Evolutionary conservation across 148 eudicot species (phyloP), one percentile per base, ranked within the genome.

Genomic region (Rhododendron williamsianum): DNA sequence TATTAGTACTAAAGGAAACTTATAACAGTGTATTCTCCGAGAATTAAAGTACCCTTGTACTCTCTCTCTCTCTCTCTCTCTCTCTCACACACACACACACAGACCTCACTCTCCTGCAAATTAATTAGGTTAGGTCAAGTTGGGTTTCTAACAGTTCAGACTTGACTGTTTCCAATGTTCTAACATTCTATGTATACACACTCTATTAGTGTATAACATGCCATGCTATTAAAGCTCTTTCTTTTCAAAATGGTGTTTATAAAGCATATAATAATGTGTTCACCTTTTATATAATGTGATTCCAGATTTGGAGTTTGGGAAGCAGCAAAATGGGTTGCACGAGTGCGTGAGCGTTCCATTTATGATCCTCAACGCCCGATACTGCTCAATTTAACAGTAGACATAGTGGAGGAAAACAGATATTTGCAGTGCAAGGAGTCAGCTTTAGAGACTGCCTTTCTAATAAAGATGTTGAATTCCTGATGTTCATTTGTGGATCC

Each of bases 281-380:
- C 46, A 78, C 58, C 56, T 43, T 13, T 33, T 84, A 16, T 21
- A 27, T 51, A 79, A 81, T 56, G 49, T 79, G 65, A 72, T 77
- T 65, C 65, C 91, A 96, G 98, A 83, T 96, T 96, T 83, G 98
- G 99, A 78, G 96, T 96, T 56, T 95, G 98, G 98, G 99, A 94
- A 94, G 97, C 98, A 58, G 99, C 99, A 86, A 95, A 96, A 91
- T 95, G 96, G 94, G 95, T 93, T 78, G 97, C 99, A 63, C 92
- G 93, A 69, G 93, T 93, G 18, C 92, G 98, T 36, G 97, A 96
- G 49, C 89, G 86, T 82, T 86, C 97, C 6, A 85, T 91, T 33
- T 88, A 95, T 45, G 94, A 95, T 82, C 97, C 99, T 73, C 88
- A 87, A 81, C 98, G 92, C 45, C 99, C 99, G 18, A 86, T 95